These are phyloP conservation scores for Dictyophora rubrovolvata DNA, from an alignment of 768 basidiomycete species.

Conservation along the genomic window DNA sequence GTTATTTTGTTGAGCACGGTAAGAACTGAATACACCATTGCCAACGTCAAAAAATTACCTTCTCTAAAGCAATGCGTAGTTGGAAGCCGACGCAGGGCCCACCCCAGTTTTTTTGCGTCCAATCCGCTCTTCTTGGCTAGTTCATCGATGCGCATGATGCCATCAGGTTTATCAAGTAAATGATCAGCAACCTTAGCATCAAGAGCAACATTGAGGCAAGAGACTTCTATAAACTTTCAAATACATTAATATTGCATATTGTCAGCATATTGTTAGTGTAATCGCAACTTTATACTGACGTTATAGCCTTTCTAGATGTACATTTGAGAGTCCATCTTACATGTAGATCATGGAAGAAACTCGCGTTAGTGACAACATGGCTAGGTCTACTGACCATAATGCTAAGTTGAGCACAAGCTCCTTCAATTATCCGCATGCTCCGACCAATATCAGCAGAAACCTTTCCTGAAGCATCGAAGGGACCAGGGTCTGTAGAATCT, in stretches of 20 bases:
- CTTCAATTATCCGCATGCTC: conserved; percentile 23
- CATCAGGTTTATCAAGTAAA: conserved; percentile 26
- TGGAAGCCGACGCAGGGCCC: conserved; percentile 30
- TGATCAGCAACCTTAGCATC: conserved; percentile 30
- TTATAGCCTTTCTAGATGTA: not conserved
- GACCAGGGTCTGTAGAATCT: conserved; percentile 23
- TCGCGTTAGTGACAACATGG: conserved; percentile 24
- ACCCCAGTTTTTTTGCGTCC: conserved; percentile 27
- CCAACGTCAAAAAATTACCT: conserved; percentile 20
- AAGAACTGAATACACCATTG: no score
- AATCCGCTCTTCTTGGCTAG: conserved; percentile 23
- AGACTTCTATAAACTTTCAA: conserved; percentile 7
- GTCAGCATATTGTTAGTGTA: no score
- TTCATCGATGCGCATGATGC: conserved; percentile 22
- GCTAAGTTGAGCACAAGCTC: conserved; percentile 27
- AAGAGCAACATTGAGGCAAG: conserved; percentile 25
- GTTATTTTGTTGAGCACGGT: no score
- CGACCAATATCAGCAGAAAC: not conserved
- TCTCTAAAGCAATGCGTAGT: conserved; percentile 32
- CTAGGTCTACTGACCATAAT: conserved; percentile 24
- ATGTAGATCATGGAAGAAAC: conserved; percentile 2
- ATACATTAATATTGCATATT: not conserved
- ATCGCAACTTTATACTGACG: not conserved
- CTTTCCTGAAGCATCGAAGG: conserved; percentile 24
- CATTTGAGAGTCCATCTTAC: no score